Evolutionary conservation across 2,329 filamentous ascomycete genomes (phyloP), one percentile per base, ranked within the genome.

Genomic region (Ophiostoma angusticollis): DNA sequence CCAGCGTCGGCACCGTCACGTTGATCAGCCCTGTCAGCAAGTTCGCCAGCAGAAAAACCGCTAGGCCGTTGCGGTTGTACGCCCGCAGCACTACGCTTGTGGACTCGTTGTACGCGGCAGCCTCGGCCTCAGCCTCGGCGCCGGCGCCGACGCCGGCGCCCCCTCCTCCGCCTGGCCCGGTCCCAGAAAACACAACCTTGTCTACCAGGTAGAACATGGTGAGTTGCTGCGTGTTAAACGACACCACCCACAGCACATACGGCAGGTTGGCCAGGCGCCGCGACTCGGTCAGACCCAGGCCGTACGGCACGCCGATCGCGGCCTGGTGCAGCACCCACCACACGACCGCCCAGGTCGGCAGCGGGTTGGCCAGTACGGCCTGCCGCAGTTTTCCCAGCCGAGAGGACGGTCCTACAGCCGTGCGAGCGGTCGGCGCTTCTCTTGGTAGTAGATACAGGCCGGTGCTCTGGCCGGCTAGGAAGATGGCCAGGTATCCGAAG

Each of bases 401-500:
- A 29, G 3, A 29, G 3, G 27, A 6, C 12, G 27, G 11, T n/a
- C 24, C 24, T 9, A 9, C 24, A 27, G 27, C 27, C 27, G 27
- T 14, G 9, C 7, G 27, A 29, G 27, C 62, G 43, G 59, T 52
- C 46, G 54, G 61, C 50, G 69, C 54, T 54, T 58, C 62, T 43
- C 76, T 58, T 3, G 84, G 84, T 27, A 96, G 72, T 42, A 91
- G 72, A 45, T 79, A 74, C 59, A 87, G 78, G 35, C 91, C 91
- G 14, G 80, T 74, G 29, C 83, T 81, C 54, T 93, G 85, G 4
- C 91, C 91, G 1, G 84, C 78, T 28, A 98, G 74, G 58, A 95
- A 98, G 43, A 98, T 95, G 33, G 89, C 82, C 32, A 98, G 71
- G 55, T 98, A 98, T 5, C 91, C 91, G 35, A 84, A 61, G 58